Percentiles rank a stretch among this genome's conserved stretches.
These are phyloP conservation scores for Rhizopogon vulgaris DNA, from an alignment of 768 basidiomycete species.

Conservation along the genomic window DNA sequence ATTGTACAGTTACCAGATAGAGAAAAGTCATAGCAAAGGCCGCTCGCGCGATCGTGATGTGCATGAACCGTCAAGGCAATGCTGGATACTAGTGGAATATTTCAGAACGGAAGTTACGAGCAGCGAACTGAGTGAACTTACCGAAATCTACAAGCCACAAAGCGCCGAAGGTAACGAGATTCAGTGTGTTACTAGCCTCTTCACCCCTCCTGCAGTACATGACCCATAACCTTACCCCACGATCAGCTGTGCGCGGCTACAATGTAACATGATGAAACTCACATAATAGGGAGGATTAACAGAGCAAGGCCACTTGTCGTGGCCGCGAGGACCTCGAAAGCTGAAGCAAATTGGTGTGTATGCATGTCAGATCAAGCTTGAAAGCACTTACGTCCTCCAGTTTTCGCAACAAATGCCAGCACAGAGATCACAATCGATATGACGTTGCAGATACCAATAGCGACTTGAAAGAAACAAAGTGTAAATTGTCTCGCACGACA, in stretches of 20 bases:
- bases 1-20: slow-evolving; percentile 10
- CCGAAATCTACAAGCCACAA: slow-evolving; percentile 14
- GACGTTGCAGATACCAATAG: slow-evolving; percentile 10
- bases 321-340: slow-evolving; percentile 15
- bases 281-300: slow-evolving; percentile 14
- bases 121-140: slow-evolving; percentile 1
- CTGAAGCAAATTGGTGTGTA: slow-evolving; percentile 5
- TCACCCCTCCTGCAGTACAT: slow-evolving; percentile 6
- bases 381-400: slow-evolving; percentile 17
- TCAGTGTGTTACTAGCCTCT: slow-evolving; percentile 18
- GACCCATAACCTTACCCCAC: slow-evolving; percentile 10
- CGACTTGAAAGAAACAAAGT: slow-evolving; percentile 10
- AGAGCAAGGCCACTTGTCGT: slow-evolving; percentile 10
- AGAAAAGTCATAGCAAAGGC: slow-evolving; percentile 26
- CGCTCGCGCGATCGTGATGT: slow-evolving; percentile 9
- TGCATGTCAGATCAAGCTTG: neutral
- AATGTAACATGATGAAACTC: neutral
- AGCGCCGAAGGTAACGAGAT: slow-evolving; percentile 16
- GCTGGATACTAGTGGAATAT: slow-evolving; percentile 12
- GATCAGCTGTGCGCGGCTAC: neutral
- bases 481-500: neutral
- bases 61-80: slow-evolving; percentile 23
- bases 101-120: neutral
- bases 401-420: slow-evolving; percentile 12
- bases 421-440: slow-evolving; percentile 12